Evolutionary conservation across 2,329 filamentous ascomycete genomes (phyloP), one percentile per base, ranked within the genome.

Genomic region (Pseudogymnoascus sp.): DNA sequence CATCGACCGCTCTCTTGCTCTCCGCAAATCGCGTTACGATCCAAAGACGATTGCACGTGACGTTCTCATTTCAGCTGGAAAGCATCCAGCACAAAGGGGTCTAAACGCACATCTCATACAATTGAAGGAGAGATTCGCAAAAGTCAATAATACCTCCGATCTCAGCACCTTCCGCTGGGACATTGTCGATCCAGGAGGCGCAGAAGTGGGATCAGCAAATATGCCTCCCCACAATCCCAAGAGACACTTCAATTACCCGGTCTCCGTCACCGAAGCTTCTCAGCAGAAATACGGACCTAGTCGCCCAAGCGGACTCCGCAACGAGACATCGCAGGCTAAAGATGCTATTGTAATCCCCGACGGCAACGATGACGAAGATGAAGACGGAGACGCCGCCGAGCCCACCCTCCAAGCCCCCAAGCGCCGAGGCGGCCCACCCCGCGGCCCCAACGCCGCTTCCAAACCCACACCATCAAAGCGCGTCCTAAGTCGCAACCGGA

Each of bases 41-140:
- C 76, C 79, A 1, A 75, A 77, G 45, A 86, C 82, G 0, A 84
- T 88, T 62, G 84, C 83, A 3, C 74, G 82, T 57, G 83, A 86
- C 67, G 76, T 88, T 5, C 72, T 88, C 9, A 77, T 86, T 57
- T 80, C 82, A 13, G 76, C 82, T 10, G 82, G 82, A 13, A 78
- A 79, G 61, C 83, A 87, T 67, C 83, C 84, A 0, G 77, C 77
- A 8, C 80, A 84, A 69, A 71, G 77, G 23, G 71, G 75, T 2
- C 70, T 88, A 34, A 88, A 88, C 65, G 74, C 76, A 28, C 83
- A 87, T 71, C 71, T 87, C 61, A 74, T 59, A 10, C 30, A 26
- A n/a, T 13, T 61, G 9, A 61, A 39, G 26, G 23, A 26, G 13
- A 6, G 35, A n/a, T 59, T 61, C 18, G 28, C 56, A 26, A 55